Conservation (phyloP, 2,329 filamentous ascomycete genomes). For the Fusarium miscanthi region DNA sequence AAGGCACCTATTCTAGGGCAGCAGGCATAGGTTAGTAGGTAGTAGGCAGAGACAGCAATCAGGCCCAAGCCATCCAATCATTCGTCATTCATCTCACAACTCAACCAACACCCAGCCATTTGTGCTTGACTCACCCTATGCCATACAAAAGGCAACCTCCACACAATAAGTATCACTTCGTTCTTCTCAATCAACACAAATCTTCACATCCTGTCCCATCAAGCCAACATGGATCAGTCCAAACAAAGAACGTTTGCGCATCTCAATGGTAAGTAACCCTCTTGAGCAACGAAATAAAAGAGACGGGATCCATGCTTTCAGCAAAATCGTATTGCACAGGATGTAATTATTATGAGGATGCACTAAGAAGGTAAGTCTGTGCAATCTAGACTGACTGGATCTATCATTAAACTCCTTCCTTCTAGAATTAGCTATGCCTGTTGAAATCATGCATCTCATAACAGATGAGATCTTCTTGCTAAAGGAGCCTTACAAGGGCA, state of each 20-base stretch:
- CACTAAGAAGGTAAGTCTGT: not conserved
- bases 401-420: not conserved
- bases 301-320: not conserved
- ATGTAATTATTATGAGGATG: not conserved
- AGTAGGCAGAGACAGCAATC: not conserved
- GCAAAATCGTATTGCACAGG: not conserved
- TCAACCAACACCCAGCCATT: not conserved
- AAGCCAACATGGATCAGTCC: not conserved
- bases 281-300: not conserved
- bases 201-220: not conserved
- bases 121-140: not conserved
- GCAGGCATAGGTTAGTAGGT: not conserved
- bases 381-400: not conserved
- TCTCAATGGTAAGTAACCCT: not conserved
- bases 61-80: not conserved
- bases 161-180: not conserved
- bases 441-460: slow-evolving; percentile 23
- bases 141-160: not conserved
- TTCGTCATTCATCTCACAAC: not conserved
- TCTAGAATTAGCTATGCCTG: slow-evolving; percentile 15
- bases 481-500: slow-evolving; percentile 6
- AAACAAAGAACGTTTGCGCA: not conserved
- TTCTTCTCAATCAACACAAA: not conserved
- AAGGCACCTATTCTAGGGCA: not conserved
- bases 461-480: slow-evolving; percentile 14